Base-by-base conservation (phyloP, 441 rosid genomes). In the Rhodomyrtus psidioides region DNA sequence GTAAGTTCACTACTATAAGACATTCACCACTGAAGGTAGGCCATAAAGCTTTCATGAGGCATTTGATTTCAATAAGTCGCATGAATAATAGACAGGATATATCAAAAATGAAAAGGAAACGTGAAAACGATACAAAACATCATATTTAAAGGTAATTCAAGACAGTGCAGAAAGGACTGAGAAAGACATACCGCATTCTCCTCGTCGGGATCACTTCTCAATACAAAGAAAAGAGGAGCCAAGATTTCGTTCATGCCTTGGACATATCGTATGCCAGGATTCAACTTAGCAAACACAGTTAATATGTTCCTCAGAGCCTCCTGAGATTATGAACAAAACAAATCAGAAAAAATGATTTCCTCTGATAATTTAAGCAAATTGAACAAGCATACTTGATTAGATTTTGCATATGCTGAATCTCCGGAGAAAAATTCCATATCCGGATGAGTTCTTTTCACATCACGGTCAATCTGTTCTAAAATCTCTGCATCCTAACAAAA, bases 201-300 rank as follows among this genome's bases (percentile, higher is more conserved):
- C 88, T 89, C 95, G 53, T 97, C 98, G 70, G 95, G 95, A 88
- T 96, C 99, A 87, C 89, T 97, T 89, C 92, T 94, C 90, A 95
- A 95, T 84, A 96, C 94, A 86, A 93, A 96, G 85, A 90, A 97
- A 85, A 97, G 88, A 55, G 99, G 99, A 82, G 99, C 99, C 91
- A 97, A 89, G 87, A 95, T 92, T 90, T 97, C 99, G 86, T 97
- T 97, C 99, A 97, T 97, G 91, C 99, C 99, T 94, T 97, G 99
- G 85, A 97, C 98, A 90, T 97, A 97, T 94, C 98, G 93, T 92
- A 97, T 96, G 79, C 99, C 99, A 86, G 97, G 98, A 93, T 95
- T 96, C 91, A 97, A 90, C 95, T 95, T 97, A n/a, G 99, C 98
- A 94, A 96, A 97, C 82, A 95, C 90, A 83, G 91, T 93, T 86